phyloP scores from a whole-genome alignment of 371 early-diverging fungal species.

The Blakeslea trispora region DNA sequence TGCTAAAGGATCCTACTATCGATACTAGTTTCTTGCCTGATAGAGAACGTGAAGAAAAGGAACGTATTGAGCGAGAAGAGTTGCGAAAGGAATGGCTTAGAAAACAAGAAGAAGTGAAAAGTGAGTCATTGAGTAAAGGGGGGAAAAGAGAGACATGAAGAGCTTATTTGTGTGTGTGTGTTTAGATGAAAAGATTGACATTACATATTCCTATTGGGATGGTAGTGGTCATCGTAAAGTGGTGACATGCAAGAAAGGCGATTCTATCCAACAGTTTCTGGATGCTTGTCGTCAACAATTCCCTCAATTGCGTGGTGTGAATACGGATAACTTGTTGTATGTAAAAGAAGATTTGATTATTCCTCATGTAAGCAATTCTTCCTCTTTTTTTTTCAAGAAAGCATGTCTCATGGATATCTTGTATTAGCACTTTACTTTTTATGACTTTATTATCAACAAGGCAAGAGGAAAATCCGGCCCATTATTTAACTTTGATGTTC shows the following conservation, averaged over 20 bases:
- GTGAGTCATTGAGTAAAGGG: slow-evolving; percentile 24
- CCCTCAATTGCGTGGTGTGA: slow-evolving; percentile 78
- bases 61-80: slow-evolving; percentile 66
- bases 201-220: slow-evolving; percentile 96
- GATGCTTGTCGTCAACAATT: slow-evolving; percentile 82
- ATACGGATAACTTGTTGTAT: slow-evolving; percentile 88
- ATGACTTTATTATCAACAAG: slow-evolving; percentile 95
- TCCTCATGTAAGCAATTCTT: slow-evolving; percentile 73
- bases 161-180: slow-evolving; percentile 8
- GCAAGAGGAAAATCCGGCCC: slow-evolving; percentile 96
- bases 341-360: slow-evolving; percentile 96
- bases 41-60: slow-evolving; percentile 81
- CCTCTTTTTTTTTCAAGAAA: background rate
- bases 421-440: slow-evolving; percentile 87
- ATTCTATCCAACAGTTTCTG: slow-evolving; percentile 85
- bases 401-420: no score
- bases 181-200: slow-evolving; percentile 73
- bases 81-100: slow-evolving; percentile 77
- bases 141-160: no score
- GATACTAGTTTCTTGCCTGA: slow-evolving; percentile 96
- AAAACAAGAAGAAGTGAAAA: slow-evolving; percentile 80
- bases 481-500: slow-evolving; percentile 91
- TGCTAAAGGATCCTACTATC: slow-evolving; percentile 86
- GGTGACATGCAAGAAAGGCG: slow-evolving; percentile 88
- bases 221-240: slow-evolving; percentile 90